Conservation (phyloP, 116 monocot genomes). For the Papilionanthe hybrid region DNA sequence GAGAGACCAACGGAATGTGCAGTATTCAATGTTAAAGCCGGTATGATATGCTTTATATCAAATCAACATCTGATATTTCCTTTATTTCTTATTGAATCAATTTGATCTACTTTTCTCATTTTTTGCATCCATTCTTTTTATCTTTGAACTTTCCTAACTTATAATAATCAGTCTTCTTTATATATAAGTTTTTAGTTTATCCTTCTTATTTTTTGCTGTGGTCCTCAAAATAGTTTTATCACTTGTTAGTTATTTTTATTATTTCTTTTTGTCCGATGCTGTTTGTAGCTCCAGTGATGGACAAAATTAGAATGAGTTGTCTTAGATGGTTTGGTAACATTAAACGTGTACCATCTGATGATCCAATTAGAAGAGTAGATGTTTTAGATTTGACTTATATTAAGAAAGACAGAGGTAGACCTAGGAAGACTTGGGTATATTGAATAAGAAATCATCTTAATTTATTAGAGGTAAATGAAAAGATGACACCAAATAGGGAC, state of each 20-base stretch:
- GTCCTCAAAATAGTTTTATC: background rate
- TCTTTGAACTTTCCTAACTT: background rate
- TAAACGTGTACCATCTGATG: no score
- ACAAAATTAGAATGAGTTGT: no score
- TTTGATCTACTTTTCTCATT: background rate
- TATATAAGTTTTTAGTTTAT: background rate
- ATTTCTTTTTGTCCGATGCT: background rate
- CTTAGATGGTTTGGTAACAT: no score
- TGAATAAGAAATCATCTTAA: no score
- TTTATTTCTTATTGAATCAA: background rate
- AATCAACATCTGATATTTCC: background rate
- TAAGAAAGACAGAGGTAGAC: no score
- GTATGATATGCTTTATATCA: constrained; percentile 24
- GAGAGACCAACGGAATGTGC: constrained; percentile 99
- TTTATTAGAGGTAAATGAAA: no score
- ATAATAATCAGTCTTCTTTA: background rate
- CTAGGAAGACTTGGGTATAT: no score
- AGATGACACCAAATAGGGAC: no score
- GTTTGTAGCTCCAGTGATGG: no score
- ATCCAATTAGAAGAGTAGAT: no score
- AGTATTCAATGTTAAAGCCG: constrained; percentile 93
- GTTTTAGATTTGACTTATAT: no score
- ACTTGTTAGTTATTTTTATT: background rate
- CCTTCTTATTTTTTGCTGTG: background rate
- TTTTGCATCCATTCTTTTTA: constrained; percentile 1